A percentile compares a stretch with the other conserved stretches of the same genome.
These are phyloP conservation scores for Dendrobium chrysotoxum DNA, from an alignment of 106 monocot genomes.

Conservation along the genomic window DNA sequence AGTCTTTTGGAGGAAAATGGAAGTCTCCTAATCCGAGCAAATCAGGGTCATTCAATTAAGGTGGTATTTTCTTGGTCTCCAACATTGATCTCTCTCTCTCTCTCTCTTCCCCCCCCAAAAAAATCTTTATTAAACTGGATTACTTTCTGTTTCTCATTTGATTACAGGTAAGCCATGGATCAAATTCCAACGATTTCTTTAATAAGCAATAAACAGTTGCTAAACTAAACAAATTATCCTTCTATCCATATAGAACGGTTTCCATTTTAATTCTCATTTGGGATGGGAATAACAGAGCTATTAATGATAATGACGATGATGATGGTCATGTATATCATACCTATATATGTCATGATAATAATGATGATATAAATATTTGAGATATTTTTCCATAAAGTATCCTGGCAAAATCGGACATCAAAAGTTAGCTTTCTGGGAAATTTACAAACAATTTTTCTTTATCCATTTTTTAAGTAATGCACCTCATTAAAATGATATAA, in stretches of 20 bases:
- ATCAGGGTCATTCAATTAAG: constrained; percentile 85
- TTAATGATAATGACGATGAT: not conserved
- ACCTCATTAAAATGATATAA: not conserved
- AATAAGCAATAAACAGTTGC: not conserved
- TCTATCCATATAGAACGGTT: not conserved
- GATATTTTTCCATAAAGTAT: not conserved
- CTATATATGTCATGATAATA: not conserved
- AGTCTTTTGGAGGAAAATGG: constrained; percentile 85
- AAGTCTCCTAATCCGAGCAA: constrained; percentile 83
- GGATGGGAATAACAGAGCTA: not conserved
- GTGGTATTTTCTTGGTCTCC: constrained; percentile 24
- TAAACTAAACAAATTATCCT: not conserved
- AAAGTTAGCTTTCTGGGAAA: not conserved
- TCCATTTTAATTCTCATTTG: not conserved
- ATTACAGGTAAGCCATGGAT: not conserved
- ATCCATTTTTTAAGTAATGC: not conserved
- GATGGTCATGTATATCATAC: not conserved
- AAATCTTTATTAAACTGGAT: not conserved
- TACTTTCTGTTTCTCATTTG: too few relatives aligned
- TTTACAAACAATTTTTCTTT: not conserved
- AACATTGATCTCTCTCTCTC: not conserved
- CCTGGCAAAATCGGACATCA: not conserved
- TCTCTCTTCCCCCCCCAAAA: too few relatives aligned
- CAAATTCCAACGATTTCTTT: not conserved
- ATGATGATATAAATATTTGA: not conserved